These are phyloP conservation scores for Pyrenochaeta sp. DNA, from an alignment of 2,329 filamentous ascomycete genomes.

Conservation along the genomic window DNA sequence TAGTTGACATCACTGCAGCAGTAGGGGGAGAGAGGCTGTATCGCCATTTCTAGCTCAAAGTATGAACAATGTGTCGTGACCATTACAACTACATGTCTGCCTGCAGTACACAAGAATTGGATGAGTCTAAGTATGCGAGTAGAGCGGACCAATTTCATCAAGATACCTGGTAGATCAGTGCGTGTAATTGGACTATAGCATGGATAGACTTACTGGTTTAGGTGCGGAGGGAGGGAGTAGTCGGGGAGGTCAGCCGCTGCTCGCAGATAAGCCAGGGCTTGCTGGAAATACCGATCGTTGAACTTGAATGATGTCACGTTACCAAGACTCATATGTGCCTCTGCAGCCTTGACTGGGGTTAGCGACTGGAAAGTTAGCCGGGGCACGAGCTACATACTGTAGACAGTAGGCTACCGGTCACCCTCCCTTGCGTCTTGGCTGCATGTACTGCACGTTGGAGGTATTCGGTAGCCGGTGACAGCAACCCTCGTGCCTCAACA, in stretches of 20 bases:
- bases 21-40: neutral
- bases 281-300: conserved; percentile 56
- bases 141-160: conserved; percentile 53
- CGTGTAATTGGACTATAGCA: neutral
- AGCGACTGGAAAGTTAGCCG: conserved; percentile 4
- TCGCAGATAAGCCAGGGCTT: conserved; percentile 58
- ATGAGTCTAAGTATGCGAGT: conserved; percentile 8
- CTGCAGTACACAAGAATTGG: neutral
- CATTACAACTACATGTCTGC: neutral
- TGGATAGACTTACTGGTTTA: conserved; percentile 54
- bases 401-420: conserved; percentile 56
- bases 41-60: neutral
- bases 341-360: conserved; percentile 50
- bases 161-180: conserved; percentile 48
- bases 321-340: conserved; percentile 62
- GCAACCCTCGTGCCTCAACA: conserved; percentile 61
- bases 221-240: conserved; percentile 55
- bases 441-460: conserved; percentile 57
- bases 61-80: neutral
- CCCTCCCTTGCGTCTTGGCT: conserved; percentile 49
- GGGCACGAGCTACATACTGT: conserved; percentile 46
- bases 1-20: neutral
- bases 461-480: conserved; percentile 63
- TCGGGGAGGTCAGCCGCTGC: conserved; percentile 53
- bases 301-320: conserved; percentile 57